phyloP scores from a whole-genome alignment of 176 grass and related monocot species.

The Eragrostis curvula region DNA sequence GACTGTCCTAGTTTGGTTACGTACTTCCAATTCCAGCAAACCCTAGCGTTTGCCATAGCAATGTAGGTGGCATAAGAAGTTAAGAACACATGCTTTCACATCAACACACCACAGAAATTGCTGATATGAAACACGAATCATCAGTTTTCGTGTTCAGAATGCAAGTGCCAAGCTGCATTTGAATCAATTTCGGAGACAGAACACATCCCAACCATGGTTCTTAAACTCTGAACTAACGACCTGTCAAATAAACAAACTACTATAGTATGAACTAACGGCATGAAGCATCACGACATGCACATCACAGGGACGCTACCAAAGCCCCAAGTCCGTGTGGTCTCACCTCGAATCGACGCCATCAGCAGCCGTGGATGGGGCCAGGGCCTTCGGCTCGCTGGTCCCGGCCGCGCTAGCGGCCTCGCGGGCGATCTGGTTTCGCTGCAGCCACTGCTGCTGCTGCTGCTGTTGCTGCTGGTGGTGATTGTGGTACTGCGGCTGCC shows the following conservation, averaged over 20 bases:
- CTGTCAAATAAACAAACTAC: too few relatives aligned
- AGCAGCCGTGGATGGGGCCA: constrained; percentile 34
- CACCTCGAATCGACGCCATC: constrained; percentile 67
- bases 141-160: too few relatives aligned
- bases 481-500: constrained; percentile 45
- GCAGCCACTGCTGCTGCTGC: constrained; percentile 81
- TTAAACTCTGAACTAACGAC: neutral
- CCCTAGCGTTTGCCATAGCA: neutral
- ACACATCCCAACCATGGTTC: neutral
- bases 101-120: constrained; percentile 16
- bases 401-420: constrained; percentile 45
- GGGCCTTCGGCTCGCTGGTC: constrained; percentile 41
- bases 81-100: constrained; percentile 3
- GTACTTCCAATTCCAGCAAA: constrained; percentile 22
- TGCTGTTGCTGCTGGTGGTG: constrained; percentile 35
- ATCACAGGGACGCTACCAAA: neutral
- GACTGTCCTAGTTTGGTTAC: neutral
- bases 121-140: neutral
- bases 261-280: neutral
- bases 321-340: neutral
- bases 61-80: neutral
- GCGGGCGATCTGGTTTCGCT: constrained; percentile 63
- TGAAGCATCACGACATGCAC: neutral
- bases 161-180: constrained; percentile 13
- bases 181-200: constrained; percentile 19